These are phyloP conservation scores for Boeremia exigua DNA, from an alignment of 2,329 filamentous ascomycete species.

Conservation along the genomic window DNA sequence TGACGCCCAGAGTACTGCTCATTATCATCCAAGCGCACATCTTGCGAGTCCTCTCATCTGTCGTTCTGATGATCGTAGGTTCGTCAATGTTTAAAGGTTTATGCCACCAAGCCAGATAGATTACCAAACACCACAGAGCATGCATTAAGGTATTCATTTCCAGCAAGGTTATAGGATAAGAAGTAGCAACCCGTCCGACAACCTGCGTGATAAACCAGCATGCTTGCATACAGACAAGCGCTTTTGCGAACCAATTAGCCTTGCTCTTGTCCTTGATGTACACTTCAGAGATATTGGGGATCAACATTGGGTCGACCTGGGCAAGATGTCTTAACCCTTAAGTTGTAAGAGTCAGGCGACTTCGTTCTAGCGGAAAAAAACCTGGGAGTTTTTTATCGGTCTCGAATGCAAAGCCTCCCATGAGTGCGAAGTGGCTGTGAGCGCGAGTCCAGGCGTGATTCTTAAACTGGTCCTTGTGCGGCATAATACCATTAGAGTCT, in stretches of 20 bases:
- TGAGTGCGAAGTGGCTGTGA: neutral
- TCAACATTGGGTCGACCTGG: neutral
- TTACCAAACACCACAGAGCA: neutral
- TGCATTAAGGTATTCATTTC: neutral
- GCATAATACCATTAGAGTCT: too few species aligned
- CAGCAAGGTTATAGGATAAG: neutral
- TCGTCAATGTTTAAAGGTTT: neutral
- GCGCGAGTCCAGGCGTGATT: neutral
- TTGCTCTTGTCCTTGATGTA: neutral
- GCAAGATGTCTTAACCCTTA: neutral
- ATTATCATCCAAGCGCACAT: too few species aligned
- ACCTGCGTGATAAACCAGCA: neutral
- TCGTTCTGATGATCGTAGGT: too few species aligned
- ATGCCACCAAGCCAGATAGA: neutral
- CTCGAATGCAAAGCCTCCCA: constrained; percentile 1
- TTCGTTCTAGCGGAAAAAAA: too few species aligned
- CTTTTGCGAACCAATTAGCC: neutral
- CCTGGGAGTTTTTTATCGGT: too few species aligned
- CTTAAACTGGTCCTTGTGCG: too few species aligned
- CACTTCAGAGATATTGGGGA: neutral
- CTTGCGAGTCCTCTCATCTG: too few species aligned
- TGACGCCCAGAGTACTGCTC: too few species aligned
- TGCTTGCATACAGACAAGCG: neutral
- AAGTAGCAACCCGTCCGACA: neutral
- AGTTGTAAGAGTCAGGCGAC: neutral